Evolutionary conservation across 2,329 filamentous ascomycete species (phyloP).

Genomic region (Scleromitrula shiraiana): DNA sequence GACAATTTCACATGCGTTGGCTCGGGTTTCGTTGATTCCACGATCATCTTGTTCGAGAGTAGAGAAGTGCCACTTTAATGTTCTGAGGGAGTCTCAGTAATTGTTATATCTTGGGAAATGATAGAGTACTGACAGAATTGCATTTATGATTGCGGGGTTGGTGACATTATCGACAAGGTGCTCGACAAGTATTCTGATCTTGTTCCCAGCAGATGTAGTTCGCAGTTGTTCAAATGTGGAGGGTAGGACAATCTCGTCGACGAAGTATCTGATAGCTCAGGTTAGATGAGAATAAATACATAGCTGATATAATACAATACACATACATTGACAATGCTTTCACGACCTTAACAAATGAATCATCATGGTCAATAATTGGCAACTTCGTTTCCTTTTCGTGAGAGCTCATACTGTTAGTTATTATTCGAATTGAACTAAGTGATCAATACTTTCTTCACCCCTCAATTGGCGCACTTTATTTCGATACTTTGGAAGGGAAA

Average conservation of each 20-base stretch:
- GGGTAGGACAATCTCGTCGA: conserved; percentile 54
- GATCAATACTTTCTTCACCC: too few species aligned
- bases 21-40: conserved; percentile 59
- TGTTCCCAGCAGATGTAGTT: conserved; percentile 54
- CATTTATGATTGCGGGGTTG: conserved; percentile 64
- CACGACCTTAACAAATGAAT: conserved; percentile 56
- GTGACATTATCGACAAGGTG: conserved; percentile 55
- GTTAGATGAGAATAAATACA: conserved; percentile 1
- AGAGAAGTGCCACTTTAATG: conserved; percentile 66
- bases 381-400: conserved; percentile 30
- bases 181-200: conserved; percentile 50
- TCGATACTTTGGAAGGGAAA: too few species aligned
- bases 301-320: conserved; percentile 16
- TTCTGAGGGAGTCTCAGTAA: conserved; percentile 38
- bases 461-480: too few species aligned
- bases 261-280: conserved; percentile 45
- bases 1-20: conserved; percentile 70
- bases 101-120: background rate
- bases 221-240: conserved; percentile 67
- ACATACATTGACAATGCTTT: conserved; percentile 56
- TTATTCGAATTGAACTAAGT: too few species aligned
- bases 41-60: conserved; percentile 52
- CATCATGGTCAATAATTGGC: conserved; percentile 49
- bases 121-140: conserved; percentile 54
- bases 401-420: too few species aligned